Conservation (phyloP, 176 grass and related monocot genomes). For the Poa pratensis region DNA sequence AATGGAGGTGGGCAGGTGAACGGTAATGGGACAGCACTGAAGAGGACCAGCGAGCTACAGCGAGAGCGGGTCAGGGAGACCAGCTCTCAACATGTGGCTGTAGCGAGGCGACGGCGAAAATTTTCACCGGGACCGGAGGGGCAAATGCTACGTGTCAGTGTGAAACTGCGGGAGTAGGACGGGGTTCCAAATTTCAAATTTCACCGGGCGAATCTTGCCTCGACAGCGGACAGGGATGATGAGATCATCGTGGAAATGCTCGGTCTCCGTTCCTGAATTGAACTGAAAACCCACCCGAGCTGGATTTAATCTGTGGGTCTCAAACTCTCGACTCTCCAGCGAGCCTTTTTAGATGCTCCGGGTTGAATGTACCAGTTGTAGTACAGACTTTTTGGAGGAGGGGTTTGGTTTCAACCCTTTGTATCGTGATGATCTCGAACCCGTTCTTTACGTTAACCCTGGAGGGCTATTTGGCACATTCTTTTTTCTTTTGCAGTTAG, state of each 20-base stretch:
- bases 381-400: too few species aligned
- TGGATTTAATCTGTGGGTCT: too few species aligned
- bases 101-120: not conserved
- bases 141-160: not conserved
- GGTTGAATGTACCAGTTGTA: too few species aligned
- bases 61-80: not conserved
- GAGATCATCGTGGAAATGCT: conserved; percentile 18
- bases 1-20: conserved; percentile 13
- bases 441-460: too few species aligned
- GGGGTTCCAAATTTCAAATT: conserved; percentile 21
- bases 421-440: too few species aligned
- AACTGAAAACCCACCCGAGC: not conserved
- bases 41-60: conserved; percentile 26
- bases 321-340: too few species aligned
- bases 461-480: too few species aligned
- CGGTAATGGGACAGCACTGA: conserved; percentile 21
- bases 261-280: not conserved
- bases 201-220: conserved; percentile 6
- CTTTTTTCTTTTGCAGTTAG: too few species aligned
- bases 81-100: not conserved
- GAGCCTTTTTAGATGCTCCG: too few species aligned
- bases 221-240: not conserved
- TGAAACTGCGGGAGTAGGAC: not conserved
- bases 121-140: conserved; percentile 14
- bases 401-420: too few species aligned